Evolutionary conservation across 805 yeast species (phyloP), one percentile per base, ranked within the genome.

Genomic region (Yarrowia sp.): DNA sequence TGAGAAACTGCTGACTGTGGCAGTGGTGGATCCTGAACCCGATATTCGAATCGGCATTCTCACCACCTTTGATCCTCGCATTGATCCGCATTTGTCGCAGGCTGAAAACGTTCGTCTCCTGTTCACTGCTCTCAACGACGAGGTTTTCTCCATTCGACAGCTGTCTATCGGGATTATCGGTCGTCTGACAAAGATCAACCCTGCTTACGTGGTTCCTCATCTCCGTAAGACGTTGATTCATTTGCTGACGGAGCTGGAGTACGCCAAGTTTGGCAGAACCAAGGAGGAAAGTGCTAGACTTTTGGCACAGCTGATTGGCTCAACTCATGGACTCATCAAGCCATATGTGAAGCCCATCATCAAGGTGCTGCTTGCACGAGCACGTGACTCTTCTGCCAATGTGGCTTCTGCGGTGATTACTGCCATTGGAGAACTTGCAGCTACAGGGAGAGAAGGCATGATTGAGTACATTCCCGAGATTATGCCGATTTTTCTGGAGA

Each of bases 181-280:
- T 2, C 81, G 98, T 65, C 76, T 95, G 15, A 88, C 97, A 0
- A 77, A 84, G 1, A 87, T 91, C 44, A 95, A 95, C 71, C 98
- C 99, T 0, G 98, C 99, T 0, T 93, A 91, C 74, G 90, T 95
- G 68, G 92, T 93, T 42, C 99, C 99, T 0, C 90, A 96, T 0
- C 79, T 95, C 64, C 82, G 98, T 69, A 93, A 91, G 73, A 85
- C 93, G 0, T 76, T 96, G 67, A 85, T 95, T 48, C 98, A 93
- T 73, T 79, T 92, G 13, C 75, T 96, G 51, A 91, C 97, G 0
- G 89, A 90, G 66, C 78, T 95, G 60, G 96, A 92, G 71, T 92
- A 87, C 74, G 89, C 96, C 1, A 86, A 88, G 10, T 83, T 86
- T 50, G 83, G 91, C 38, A 76, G 88, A 31, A 88, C 86, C 68